Base-by-base conservation (phyloP, 805 yeast species). In the Candida sakaeoensis region DNA sequence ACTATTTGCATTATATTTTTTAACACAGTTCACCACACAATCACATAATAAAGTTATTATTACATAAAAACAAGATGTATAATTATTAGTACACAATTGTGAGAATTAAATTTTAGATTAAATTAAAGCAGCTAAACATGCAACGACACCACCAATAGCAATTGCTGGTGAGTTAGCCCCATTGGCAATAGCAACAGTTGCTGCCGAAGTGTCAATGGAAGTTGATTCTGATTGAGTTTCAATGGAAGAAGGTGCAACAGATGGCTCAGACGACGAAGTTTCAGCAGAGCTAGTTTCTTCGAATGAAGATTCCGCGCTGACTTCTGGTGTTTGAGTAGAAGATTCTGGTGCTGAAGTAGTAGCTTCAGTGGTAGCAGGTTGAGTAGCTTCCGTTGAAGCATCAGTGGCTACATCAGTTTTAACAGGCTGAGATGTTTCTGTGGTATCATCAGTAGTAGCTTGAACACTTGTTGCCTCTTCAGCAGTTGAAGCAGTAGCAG, bases 251-350 rank as follows among this genome's bases (percentile, higher is more conserved):
- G 24, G 28, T 12, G 10, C 28, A n/a, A 28, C 5, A 27, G 37
- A 12, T 25, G 39, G 14, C 10, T 90, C 90, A 2, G 98, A 90
- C 48, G 90, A 87, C 12, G 98, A 90, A 0, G 97, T 90, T 61
- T 90, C 30, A 17, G 90, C 90, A 1, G 97, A 90, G 48, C 90
- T 87, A n/a, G 97, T 90, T 0, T 97, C 90, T 61, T 4, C 12
- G 27, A 22, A 23, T 6, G 32, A 13, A 23, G 27, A 12, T n/a
- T n/a, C n/a, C n/a, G n/a, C n/a, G n/a, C n/a, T n/a, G n/a, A n/a
- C n/a, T 13, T 34, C 14, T 26, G 15, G 30, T 8, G 18, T 33
- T 7, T 17, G 23, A 22, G 37, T 16, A 33, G 38, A 7, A 8
- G 32, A 17, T 31, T 18, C 32, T n/a, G 35, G 40, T 17, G 33